Evolutionary conservation across 352 stramenopile genomes (phyloP).

Genomic region (Blastocystis sp.): DNA sequence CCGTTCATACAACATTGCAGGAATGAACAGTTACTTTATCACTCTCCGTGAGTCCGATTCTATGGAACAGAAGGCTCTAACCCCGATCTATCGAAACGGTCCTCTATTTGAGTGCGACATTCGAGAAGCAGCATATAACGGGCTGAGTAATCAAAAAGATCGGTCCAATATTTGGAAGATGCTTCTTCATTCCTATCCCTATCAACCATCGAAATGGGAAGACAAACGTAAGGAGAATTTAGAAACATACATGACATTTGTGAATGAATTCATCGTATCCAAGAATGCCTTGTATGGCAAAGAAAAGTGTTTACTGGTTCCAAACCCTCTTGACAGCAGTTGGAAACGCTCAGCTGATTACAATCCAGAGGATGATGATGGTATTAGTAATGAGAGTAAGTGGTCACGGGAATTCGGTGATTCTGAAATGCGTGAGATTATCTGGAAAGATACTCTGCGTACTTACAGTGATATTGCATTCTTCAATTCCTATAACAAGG

Average conservation of each 20-base stretch:
- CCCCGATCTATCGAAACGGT: conserved; percentile 43
- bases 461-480: conserved; percentile 74
- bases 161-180: conserved; percentile 56
- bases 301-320: conserved; percentile 21
- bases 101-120: conserved; percentile 57
- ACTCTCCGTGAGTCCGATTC: background rate
- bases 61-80: background rate
- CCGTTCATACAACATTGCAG: background rate
- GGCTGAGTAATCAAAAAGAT: conserved; percentile 17
- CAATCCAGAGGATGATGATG: conserved; percentile 34
- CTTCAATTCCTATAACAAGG: conserved; percentile 71
- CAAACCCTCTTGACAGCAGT: conserved; percentile 31
- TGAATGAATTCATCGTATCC: conserved; percentile 55
- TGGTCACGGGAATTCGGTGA: conserved; percentile 60
- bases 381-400: conserved; percentile 47
- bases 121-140: conserved; percentile 60
- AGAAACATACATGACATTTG: conserved; percentile 56
- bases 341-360: conserved; percentile 39
- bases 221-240: conserved; percentile 33
- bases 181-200: conserved; percentile 48
- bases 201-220: conserved; percentile 57
- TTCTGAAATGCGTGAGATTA: conserved; percentile 71
- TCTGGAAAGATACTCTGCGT: conserved; percentile 75
- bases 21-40: conserved; percentile 26
- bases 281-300: conserved; percentile 21